Base-by-base conservation (phyloP, 371 early-diverging fungal species). In the Mucor mucedo region DNA sequence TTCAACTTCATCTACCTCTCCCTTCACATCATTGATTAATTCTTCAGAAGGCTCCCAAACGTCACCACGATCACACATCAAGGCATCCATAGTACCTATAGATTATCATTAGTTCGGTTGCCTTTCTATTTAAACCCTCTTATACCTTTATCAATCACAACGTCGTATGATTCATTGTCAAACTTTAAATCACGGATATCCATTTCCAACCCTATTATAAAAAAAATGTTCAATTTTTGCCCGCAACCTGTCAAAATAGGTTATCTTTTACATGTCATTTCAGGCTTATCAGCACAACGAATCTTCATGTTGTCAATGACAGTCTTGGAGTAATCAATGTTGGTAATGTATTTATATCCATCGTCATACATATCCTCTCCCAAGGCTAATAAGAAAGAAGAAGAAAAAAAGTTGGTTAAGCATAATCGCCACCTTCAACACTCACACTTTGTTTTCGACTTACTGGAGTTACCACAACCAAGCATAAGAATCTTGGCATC, bases 21-120 rank as follows among this genome's bases (percentile, higher is more conserved):
- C 71, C n/a, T 78, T 79, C 0, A 90, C 88, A 11, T 85, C 83
- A 4, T 79, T 72, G 49, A 89, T 73, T 47, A 91, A 68, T 48
- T 90, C 91, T 44, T 80, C 82, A 16, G 88, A 84, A 13, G 95
- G 95, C 63, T 92, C 86, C 95, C 95, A 95, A 40, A 92, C 91
- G 68, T 95, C 91, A 30, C 92, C 95, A 38, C 89, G 83, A 62
- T 89, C 92, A 67, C 89, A 91, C 90, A 92, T 90, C 60, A 92
- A 73, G 5, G 93, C 93, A 63, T 92, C 92, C 90, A 92, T 88
- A 0, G 92, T 87, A 11, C 76, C 76, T 79, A 40, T 27, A 5
- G 9, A 5, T 39, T 38, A 5, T 48, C 16, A 47, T 47, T 47
- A 5, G 5, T 16, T 16, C 6, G 35, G 21, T 14, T 21, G 21